Evolutionary conservation across 2,329 filamentous ascomycete species (phyloP).

Genomic region (Periconia digitata): DNA sequence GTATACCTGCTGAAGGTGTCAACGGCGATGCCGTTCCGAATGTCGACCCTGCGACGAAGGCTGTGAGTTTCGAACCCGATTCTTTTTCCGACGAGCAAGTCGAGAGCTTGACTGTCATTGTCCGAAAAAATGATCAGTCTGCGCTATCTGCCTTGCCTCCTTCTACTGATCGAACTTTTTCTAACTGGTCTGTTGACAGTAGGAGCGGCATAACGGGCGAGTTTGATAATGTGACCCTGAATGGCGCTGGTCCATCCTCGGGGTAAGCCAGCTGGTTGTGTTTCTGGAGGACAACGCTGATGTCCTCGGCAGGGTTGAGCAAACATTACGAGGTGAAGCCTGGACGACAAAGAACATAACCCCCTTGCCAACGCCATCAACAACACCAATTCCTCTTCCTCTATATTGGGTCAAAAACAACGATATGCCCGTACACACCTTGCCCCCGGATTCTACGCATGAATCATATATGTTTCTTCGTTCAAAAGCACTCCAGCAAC

Average conservation of each 20-base stretch:
- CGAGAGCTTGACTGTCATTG: constrained; percentile 55
- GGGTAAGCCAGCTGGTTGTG: constrained; percentile 30
- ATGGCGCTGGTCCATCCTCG: constrained; percentile 36
- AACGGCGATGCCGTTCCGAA: constrained; percentile 25
- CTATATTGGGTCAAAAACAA: constrained; percentile 57
- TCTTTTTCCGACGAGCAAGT: constrained; percentile 58
- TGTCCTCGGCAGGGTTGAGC: constrained; percentile 21
- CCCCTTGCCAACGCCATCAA: constrained; percentile 19
- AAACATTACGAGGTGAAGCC: constrained; percentile 19
- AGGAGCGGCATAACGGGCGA: constrained; percentile 52
- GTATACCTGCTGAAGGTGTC: constrained; percentile 18
- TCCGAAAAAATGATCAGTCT: constrained; percentile 45
- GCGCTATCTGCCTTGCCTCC: constrained; percentile 35
- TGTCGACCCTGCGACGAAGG: constrained; percentile 32
- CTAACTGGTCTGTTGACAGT: constrained; percentile 59
- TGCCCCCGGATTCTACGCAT: constrained; percentile 48
- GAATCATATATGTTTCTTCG: constrained; percentile 54
- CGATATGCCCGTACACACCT: constrained; percentile 45
- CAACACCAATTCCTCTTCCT: constrained; percentile 32
- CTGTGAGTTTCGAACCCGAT: constrained; percentile 43
- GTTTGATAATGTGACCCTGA: constrained; percentile 43
- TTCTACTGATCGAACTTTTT: constrained; percentile 51
- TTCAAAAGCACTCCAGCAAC: constrained; percentile 54
- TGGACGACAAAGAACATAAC: constrained; percentile 20
- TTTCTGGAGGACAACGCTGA: constrained; percentile 20